Evolutionary conservation across 805 yeast genomes (phyloP).

Genomic region (Pichia exigua): DNA sequence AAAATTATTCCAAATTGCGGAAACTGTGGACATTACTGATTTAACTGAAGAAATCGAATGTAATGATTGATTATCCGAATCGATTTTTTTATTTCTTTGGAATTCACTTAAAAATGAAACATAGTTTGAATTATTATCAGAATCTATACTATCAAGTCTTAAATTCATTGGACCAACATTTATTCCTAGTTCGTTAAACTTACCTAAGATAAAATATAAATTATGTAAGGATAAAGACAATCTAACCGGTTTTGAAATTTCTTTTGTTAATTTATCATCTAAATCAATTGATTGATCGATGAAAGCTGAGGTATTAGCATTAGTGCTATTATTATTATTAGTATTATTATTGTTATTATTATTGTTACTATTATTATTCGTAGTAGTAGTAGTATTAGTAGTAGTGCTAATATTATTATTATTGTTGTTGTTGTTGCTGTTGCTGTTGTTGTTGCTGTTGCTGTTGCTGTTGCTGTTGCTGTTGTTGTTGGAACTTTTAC

Average conservation of each 20-base stretch:
- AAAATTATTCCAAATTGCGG: conserved; percentile 33
- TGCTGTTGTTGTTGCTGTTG: no score
- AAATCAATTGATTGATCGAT: conserved; percentile 9
- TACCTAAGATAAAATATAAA: conserved; percentile 51
- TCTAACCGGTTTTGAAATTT: conserved; percentile 40
- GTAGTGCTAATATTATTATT: no score
- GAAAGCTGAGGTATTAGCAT: background rate
- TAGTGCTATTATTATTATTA: background rate
- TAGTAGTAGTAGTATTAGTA: no score
- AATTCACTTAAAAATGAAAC: conserved; percentile 55
- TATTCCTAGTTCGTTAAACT: conserved; percentile 40
- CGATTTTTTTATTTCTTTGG: conserved; percentile 30
- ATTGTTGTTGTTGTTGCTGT: background rate
- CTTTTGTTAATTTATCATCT: conserved; percentile 7
- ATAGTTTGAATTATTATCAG: conserved; percentile 40
- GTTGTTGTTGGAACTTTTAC: no score
- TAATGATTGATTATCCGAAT: conserved; percentile 38
- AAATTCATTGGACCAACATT: conserved; percentile 57
- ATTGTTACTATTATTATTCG: background rate
- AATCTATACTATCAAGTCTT: conserved; percentile 48
- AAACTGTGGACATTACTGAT: conserved; percentile 40
- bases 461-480: no score
- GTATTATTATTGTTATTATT: background rate
- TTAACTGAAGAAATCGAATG: conserved; percentile 53
- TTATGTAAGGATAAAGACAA: conserved; percentile 56